Base-by-base conservation (phyloP, 306 rosid genomes). In the Prunus padus region DNA sequence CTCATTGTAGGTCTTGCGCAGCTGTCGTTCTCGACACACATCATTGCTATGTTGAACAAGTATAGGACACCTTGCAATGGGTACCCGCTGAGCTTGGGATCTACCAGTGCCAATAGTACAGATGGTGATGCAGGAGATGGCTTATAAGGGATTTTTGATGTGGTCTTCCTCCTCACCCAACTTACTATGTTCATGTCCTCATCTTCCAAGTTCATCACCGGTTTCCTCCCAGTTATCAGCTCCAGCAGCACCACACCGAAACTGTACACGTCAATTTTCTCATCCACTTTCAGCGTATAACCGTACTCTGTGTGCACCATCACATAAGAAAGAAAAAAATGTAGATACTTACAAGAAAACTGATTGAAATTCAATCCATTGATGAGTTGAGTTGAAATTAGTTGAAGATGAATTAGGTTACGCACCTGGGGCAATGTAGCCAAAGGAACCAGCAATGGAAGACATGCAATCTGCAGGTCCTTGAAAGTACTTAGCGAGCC, bases 381-480 rank as follows among this genome's bases (percentile, higher is more conserved):
- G 2, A 37, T 37, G 6, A 37, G 0, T 37, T 37, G 42, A 37
- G 42, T 37, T 37, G 42, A 37, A 37, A 37, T 37, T 37, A 6
- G 42, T 37, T 37, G 9, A 55, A 9, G 13, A n/a, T 9, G 26
- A n/a, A 20, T 8, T 23, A 47, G 4, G 7, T 23, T 25, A 66
- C 49, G 71, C 46, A 89, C 98, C 98, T 78, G 98, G 98, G 15
- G 98, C 98, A 14, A 95, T 95, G 91, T 95, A 95, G 42, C 98
- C 98, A 11, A 92, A 95, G 26, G 98, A 95, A 47, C 98, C 98
- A 10, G 96, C 98, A 26, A 92, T 69, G 69, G 93, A 78, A 47
- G 98, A 95, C 98, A 92, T 92, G 76, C 95, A 92, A 65, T 95
- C 93, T 2, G 96, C 96, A 0, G 96, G 86, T 23, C 89, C 92